Conservation (phyloP, 2,329 filamentous ascomycete genomes). For the Claviceps arundinis region DNA sequence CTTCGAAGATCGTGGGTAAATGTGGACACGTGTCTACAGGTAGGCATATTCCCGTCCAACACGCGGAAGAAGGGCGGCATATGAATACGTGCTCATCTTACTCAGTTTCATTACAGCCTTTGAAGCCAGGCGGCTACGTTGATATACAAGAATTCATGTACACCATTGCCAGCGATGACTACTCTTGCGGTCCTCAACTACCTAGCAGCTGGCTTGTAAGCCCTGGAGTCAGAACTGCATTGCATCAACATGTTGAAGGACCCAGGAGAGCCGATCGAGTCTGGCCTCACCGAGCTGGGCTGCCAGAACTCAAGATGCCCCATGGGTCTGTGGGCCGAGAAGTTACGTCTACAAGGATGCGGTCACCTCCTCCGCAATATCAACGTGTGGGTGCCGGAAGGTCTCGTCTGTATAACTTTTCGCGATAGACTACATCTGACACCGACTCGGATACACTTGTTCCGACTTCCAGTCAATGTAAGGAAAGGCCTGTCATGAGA, state of each 20-base stretch:
- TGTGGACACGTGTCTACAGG: constrained; percentile 31
- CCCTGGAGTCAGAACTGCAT: constrained; percentile 28
- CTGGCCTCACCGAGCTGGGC: constrained; percentile 28
- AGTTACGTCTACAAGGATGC: constrained; percentile 27
- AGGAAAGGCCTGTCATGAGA: constrained; percentile 23
- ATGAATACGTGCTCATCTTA: neutral
- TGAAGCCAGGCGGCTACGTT: constrained; percentile 38
- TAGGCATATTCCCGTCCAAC: constrained; percentile 12
- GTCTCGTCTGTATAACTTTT: constrained; percentile 24
- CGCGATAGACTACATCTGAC: constrained; percentile 28
- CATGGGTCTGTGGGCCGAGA: constrained; percentile 34
- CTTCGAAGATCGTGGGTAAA: constrained; percentile 21
- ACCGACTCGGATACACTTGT: constrained; percentile 28
- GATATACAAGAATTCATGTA: constrained; percentile 35
- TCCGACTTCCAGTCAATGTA: constrained; percentile 23
- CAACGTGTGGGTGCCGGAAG: constrained; percentile 26
- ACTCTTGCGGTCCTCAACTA: constrained; percentile 28
- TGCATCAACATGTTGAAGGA: constrained; percentile 22
- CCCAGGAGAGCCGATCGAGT: constrained; percentile 18
- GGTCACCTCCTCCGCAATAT: constrained; percentile 32
- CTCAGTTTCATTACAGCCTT: constrained; percentile 18
- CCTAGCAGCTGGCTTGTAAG: constrained; percentile 26
- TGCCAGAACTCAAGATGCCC: constrained; percentile 33
- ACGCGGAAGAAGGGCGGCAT: neutral
- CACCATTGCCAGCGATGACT: constrained; percentile 30